Evolutionary conservation across 495 filamentous ascomycete species (phyloP), one percentile per base, ranked within the genome.

Genomic region (Baudoinia panamericana): DNA sequence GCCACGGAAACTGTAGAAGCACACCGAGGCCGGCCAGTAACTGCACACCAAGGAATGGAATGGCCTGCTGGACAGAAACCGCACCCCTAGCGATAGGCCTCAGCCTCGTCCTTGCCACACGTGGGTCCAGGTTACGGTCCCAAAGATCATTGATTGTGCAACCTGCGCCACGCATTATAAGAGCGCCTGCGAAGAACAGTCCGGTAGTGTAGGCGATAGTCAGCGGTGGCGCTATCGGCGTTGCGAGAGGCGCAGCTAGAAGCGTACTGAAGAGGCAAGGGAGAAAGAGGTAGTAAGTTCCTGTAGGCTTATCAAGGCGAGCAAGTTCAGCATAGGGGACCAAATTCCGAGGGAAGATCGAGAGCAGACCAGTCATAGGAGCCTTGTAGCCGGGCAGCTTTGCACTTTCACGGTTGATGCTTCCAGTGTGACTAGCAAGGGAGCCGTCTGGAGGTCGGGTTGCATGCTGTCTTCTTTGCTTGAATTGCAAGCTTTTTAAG

Each of bases 121-220:
- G 74, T 16, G 80, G 82, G 60, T 97, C 90, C 13, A 97, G 72
- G 53, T 93, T 80, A 48, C 84, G 76, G 62, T 96, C 90, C 87
- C 84, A 94, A 30, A 96, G 71, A 57, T 97, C 90, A 61, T 97
- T 96, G 64, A 97, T 90, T 23, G 90, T 80, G 62, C 90, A 97
- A 12, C 90, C 90, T n/a, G 90, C 90, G 21, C 90, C 86, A 37
- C 90, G 84, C 90, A 97, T 96, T 53, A 95, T 78, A 43, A 95
- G 55, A 2, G 90, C 87, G 28, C 90, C 90, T 7, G 72, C 63
- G 56, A 90, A 77, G 67, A 97, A 97, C 39, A 94, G 75, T 2
- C 74, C 61, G 2, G 69, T 69, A 1, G 82, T 92, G 31, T 67
- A 60, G 22, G 80, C 9, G 12, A 82, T 69, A 7, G 72, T 55